Evolutionary conservation across 2,329 filamentous ascomycete species (phyloP), one percentile per base, ranked within the genome.

Genomic region (Atkinsonella texensis): DNA sequence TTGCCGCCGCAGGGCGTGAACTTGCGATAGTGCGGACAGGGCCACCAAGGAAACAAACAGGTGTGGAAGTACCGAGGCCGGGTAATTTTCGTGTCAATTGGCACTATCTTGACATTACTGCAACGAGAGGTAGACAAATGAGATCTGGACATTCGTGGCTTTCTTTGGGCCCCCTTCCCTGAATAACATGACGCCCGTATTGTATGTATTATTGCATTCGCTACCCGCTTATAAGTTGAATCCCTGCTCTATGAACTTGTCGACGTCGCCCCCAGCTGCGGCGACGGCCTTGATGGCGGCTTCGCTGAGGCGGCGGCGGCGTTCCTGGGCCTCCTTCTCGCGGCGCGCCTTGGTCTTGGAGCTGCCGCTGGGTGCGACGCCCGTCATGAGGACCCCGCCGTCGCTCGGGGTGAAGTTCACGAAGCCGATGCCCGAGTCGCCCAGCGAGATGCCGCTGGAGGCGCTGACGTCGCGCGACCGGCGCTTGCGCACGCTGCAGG

Each of bases 301-400:
- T 65, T 87, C 80, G 60, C 78, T 83, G 51, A 90, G 63, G 63
- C 78, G 76, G 58, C 83, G 71, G 60, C 87, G 74, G 68, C 84
- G 83, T 62, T 96, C 91, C 50, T 79, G 74, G 1, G 88, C 88
- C 70, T 96, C 91, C 65, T 88, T 86, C 67, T 97, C 91, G 48
- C 93, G 74, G 51, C 89, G 73, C n/a, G 89, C 89, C 65, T 96
- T 96, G 9, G 93, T 97, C 77, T 97, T 97, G 58, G 81, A 87
- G 59, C 84, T 89, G 10, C 93, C 93, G 57, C 85, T 90, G 1
- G 91, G 91, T 45, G 93, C 93, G 12, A 98, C 93, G 5, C 90
- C 91, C 8, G 81, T 88, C 67, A 98, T 80, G 43, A 98, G 83
- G 63, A 85, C 80, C 13, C 77, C 73, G 60, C 83, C 84, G 66